Evolutionary conservation across 768 basidiomycete species (phyloP).

Genomic region (Leccinum incarnatum): DNA sequence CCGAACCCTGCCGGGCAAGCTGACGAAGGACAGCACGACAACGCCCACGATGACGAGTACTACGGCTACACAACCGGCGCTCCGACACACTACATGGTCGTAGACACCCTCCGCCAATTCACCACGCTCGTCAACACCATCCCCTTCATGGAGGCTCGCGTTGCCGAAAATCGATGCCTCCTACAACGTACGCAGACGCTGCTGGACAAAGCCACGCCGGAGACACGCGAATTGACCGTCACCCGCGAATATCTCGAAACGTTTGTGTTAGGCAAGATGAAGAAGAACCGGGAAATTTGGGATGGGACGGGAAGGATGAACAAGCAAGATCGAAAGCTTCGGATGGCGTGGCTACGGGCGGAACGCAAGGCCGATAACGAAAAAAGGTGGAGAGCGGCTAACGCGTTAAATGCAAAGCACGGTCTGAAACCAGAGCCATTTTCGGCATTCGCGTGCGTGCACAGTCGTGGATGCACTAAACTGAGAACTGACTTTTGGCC

Average conservation of each 20-base stretch:
- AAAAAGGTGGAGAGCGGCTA: conserved; percentile 20
- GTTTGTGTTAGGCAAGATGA: conserved; percentile 28
- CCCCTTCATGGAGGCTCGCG: conserved; percentile 17
- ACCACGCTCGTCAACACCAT: conserved; percentile 22
- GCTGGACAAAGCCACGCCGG: conserved; percentile 16
- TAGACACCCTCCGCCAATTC: conserved; percentile 29
- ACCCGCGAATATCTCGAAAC: conserved; percentile 28
- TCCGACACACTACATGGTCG: conserved; percentile 23
- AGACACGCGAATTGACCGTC: conserved; percentile 18
- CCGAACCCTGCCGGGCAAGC: background rate
- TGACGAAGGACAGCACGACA: conserved; percentile 4
- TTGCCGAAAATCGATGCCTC: conserved; percentile 21
- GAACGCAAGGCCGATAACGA: conserved; percentile 20
- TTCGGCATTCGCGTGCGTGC: conserved; percentile 24
- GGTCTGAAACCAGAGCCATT: conserved; percentile 20
- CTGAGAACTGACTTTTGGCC: background rate
- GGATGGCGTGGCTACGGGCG: conserved; percentile 25
- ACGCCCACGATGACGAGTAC: background rate
- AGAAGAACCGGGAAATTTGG: conserved; percentile 30
- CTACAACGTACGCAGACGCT: conserved; percentile 14
- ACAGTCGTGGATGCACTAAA: background rate
- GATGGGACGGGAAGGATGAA: conserved; percentile 30
- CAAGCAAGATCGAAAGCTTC: conserved; percentile 20
- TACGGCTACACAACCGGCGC: conserved; percentile 10
- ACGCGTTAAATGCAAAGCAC: conserved; percentile 4